phyloP scores from a whole-genome alignment of 83 land plant genomes.

The Diphasiastrum complanatum region DNA sequence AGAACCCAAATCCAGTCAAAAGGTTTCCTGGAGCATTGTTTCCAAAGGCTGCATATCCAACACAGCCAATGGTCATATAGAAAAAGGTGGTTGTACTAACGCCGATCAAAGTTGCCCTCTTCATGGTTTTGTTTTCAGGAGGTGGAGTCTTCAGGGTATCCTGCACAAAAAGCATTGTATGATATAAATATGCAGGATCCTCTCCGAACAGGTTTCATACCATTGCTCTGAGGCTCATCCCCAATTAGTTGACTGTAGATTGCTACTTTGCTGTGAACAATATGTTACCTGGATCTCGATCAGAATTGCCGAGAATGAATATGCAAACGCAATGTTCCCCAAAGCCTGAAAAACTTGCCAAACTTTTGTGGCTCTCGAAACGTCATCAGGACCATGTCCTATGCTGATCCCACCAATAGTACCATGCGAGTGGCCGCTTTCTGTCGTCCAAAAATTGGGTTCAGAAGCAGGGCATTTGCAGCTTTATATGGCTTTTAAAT shows the following conservation, averaged over 20 bases:
- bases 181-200: background rate
- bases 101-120: constrained; percentile 18
- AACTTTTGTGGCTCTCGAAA: constrained; percentile 12
- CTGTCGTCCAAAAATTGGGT: background rate
- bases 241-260: background rate
- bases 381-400: constrained; percentile 8
- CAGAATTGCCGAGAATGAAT: constrained; percentile 46
- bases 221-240: background rate
- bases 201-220: background rate
- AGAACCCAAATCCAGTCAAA: constrained; percentile 31
- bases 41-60: constrained; percentile 33
- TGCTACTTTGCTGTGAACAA: background rate
- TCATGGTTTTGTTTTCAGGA: constrained; percentile 27
- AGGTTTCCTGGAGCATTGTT: constrained; percentile 31
- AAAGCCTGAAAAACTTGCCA: constrained; percentile 49
- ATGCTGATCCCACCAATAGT: constrained; percentile 19
- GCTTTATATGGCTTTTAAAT: background rate
- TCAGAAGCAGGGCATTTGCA: background rate
- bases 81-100: constrained; percentile 20
- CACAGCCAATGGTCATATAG: constrained; percentile 27
- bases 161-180: constrained; percentile 10
- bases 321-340: constrained; percentile 61
- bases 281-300: constrained; percentile 51
- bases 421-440: constrained; percentile 20
- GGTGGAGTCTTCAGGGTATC: constrained; percentile 31